Evolutionary conservation across 768 basidiomycete species (phyloP), one percentile per base, ranked within the genome.

Genomic region (Boletus pseudo-olivaceus): DNA sequence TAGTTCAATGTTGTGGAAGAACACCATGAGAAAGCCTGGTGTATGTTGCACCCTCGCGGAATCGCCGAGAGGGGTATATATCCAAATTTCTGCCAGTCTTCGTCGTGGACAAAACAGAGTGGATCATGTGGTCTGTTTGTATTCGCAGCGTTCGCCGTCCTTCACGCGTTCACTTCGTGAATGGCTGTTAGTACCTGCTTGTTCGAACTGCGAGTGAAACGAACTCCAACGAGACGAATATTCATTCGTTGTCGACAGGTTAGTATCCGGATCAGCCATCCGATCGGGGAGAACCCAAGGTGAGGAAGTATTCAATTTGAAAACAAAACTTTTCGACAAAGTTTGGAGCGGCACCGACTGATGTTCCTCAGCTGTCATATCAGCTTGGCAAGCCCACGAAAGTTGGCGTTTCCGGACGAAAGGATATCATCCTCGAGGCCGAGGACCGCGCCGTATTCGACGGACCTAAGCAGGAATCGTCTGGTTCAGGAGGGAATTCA

Each of bases 41-140:
- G 82, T 60, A 83, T 83, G 84, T 42, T 76, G 80, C 17, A 83
- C 85, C 3, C 65, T 90, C 9, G 79, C 82, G 0, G 86, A 90
- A 88, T 60, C 70, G 78, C 9, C 82, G 84, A 0, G 17, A 55
- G 0, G 62, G 80, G 48, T 90, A 85, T 54, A 79, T 82, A n/a
- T 79, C n/a, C 38, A 19, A 33, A 23, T 23, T 23, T 23, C 23
- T 4, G 23, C 5, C 14, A 11, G 80, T 0, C 79, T 86, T 88
- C 4, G 77, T 88, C 37, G 77, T 88, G 35, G 67, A 78, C 19
- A 72, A 87, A 51, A 84, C 84, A 1, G 76, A 82, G 39, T 88
- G 87, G 86, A 85, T 88, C 49, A 75, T 86, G 64, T 85, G 84
- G 84, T 83, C 59, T 41, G 80, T 29, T 46, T 29, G 20, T 19